Evolutionary conservation across 805 yeast species (phyloP).

Genomic region (Saccharomycopsis lassenensis): DNA sequence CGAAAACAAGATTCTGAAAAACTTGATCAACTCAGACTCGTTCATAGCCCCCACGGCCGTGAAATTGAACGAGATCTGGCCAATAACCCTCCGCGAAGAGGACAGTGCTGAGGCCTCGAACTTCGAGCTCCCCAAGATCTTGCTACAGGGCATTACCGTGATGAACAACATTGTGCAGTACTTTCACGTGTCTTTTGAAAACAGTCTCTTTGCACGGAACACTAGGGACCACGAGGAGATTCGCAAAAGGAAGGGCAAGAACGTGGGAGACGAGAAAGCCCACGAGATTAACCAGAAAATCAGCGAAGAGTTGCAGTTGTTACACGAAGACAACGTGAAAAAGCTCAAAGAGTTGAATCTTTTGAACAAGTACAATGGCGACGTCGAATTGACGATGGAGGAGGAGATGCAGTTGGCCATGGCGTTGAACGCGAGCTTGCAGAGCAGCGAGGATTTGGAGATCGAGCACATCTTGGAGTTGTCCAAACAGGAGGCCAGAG

Average conservation of each 20-base stretch:
- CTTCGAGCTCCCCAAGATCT: conserved; percentile 6
- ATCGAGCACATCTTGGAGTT: conserved; percentile 2
- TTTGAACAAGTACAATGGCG: conserved; percentile 13
- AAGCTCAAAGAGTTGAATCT: not conserved
- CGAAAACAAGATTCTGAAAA: conserved; percentile 10
- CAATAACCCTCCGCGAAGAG: not conserved
- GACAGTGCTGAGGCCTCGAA: not conserved
- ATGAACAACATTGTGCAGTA: conserved; percentile 14
- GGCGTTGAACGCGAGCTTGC: conserved; percentile 14
- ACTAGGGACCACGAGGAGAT: conserved; percentile 7
- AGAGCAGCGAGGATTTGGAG: conserved; percentile 4
- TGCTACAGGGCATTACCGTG: conserved; percentile 13
- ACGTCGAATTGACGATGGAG: conserved; percentile 9
- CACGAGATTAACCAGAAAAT: conserved; percentile 5
- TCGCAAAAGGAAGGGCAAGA: conserved; percentile 5
- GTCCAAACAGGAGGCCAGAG: conserved; percentile 3
- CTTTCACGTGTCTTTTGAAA: conserved; percentile 16
- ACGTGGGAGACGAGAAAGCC: conserved; percentile 3
- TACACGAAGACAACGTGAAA: conserved; percentile 5
- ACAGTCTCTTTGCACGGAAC: conserved; percentile 7
- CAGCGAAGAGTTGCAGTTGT: conserved; percentile 8
- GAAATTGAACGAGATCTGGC: conserved; percentile 3
- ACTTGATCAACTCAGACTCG: not conserved
- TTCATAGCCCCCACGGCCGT: too few relatives aligned
- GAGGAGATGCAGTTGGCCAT: conserved; percentile 16